phyloP scores from a whole-genome alignment of 1,284 basidiomycete genomes.

The Microbotryum intermedium region DNA sequence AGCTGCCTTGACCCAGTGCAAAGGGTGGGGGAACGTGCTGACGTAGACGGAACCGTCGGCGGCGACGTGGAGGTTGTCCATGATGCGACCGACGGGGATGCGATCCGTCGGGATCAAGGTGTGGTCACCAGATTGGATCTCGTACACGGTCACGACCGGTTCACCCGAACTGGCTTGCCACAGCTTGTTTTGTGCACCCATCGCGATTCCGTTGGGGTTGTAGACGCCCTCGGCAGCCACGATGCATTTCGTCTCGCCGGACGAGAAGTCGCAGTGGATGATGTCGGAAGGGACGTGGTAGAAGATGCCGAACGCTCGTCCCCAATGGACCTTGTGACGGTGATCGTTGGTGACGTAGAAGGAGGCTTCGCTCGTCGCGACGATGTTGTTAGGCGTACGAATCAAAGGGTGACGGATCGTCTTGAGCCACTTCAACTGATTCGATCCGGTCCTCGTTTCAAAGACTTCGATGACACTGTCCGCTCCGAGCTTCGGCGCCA shows the following conservation, averaged over 20 bases:
- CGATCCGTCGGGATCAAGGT: constrained; percentile 16
- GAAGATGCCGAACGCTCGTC: constrained; percentile 32
- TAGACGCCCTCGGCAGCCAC: constrained; percentile 22
- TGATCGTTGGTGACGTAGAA: constrained; percentile 64
- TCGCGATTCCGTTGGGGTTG: constrained; percentile 29
- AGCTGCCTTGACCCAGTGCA: constrained; percentile 9
- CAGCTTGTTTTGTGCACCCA: constrained; percentile 18
- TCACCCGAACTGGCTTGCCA: constrained; percentile 22
- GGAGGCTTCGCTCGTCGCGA: constrained; percentile 53
- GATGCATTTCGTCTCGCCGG: constrained; percentile 6
- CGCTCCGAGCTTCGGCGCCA: constrained; percentile 50
- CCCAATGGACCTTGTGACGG: constrained; percentile 49
- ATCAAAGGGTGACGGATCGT: constrained; percentile 55
- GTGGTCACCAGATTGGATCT: constrained; percentile 19
- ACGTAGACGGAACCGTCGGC: constrained; percentile 20
- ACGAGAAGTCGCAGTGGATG: constrained; percentile 25
- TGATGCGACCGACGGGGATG: constrained; percentile 6
- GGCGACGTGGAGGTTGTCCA: constrained; percentile 30
- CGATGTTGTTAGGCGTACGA: constrained; percentile 59
- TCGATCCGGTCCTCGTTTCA: constrained; percentile 47
- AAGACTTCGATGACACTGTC: constrained; percentile 66
- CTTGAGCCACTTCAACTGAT: constrained; percentile 48
- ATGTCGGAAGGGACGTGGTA: constrained; percentile 17
- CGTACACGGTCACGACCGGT: constrained; percentile 20
- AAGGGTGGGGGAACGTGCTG: constrained; percentile 16